Base-by-base conservation (phyloP, 768 basidiomycete genomes). In the Russula olivacea region DNA sequence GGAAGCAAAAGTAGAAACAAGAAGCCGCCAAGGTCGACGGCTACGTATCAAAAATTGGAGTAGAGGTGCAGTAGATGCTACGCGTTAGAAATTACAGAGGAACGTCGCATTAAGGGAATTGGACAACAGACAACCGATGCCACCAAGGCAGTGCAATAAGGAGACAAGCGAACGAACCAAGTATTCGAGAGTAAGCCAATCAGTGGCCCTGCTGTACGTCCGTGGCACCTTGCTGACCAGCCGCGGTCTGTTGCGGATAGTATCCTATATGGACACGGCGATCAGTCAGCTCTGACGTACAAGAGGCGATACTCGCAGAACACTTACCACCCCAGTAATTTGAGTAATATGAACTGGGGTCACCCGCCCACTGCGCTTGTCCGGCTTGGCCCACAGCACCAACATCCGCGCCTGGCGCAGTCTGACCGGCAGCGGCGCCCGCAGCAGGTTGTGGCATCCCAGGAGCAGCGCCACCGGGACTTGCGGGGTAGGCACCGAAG, bases 281-380 rank as follows among this genome's bases (percentile, higher is more conserved):
- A 30, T 38, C 19, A 8, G 21, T 63, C n/a, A 59, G 57, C 17
- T 48, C 34, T 40, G 8, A 23, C 9, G 19, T n/a, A 55, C 17
- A 54, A 34, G 12, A 19, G 43, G 2, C 7, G 8, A 12, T 41
- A 28, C 5, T 52, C 21, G 56, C 62, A 23, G 60, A 61, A n/a
- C 50, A 77, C 85, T 70, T 63, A 91, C 89, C 88, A 72, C 88
- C 86, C 89, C 89, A 91, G 72, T 91, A 90, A 72, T 88, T 88
- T 59, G 83, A 83, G 74, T 90, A 90, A 74, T 90, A 90, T 63
- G 80, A 81, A 71, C 77, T 86, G 61, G 88, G 85, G 71, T 91
- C 89, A 28, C 81, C 78, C 30, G 83, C 83, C 89, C 91, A 93
- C 70, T 91, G 89, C 52, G 83, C 85, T 73, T 89, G 88, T 53